phyloP scores from a whole-genome alignment of 352 stramenopile species.

The Globisporangium echinulatum region DNA sequence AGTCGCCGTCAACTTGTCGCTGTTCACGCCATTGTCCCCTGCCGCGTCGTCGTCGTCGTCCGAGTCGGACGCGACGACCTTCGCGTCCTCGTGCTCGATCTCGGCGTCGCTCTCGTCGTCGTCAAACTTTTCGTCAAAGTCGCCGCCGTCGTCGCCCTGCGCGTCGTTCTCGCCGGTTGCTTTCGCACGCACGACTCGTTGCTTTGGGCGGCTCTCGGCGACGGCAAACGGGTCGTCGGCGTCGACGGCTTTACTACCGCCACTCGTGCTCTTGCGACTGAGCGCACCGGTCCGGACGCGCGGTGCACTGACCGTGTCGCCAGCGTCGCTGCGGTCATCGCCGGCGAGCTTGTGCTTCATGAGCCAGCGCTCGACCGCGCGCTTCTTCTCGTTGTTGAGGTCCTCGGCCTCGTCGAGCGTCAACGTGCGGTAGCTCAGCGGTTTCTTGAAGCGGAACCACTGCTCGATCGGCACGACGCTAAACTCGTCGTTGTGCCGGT shows the following conservation, averaged over 20 bases:
- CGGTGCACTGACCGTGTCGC: conserved; percentile 54
- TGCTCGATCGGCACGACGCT: conserved; percentile 83
- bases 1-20: conserved; percentile 73
- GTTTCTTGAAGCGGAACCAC: conserved; percentile 89
- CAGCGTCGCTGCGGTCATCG: conserved; percentile 54
- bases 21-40: conserved; percentile 37
- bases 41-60: conserved; percentile 76
- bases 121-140: conserved; percentile 87
- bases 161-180: conserved; percentile 36
- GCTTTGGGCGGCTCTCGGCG: conserved; percentile 37
- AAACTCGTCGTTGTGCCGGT: conserved; percentile 85
- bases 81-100: conserved; percentile 66
- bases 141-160: conserved; percentile 73
- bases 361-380: conserved; percentile 80
- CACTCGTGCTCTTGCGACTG: conserved; percentile 10
- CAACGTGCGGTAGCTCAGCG: conserved; percentile 75
- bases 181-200: conserved; percentile 42
- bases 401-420: conserved; percentile 82
- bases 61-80: conserved; percentile 63
- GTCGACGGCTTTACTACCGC: conserved; percentile 29
- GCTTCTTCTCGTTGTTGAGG: conserved; percentile 88
- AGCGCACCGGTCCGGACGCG: conserved; percentile 67
- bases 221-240: conserved; percentile 67
- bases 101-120: conserved; percentile 83
- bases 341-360: conserved; percentile 85